Conservation (phyloP, 345 rosid genomes). For the Abelmoschus esculentus region DNA sequence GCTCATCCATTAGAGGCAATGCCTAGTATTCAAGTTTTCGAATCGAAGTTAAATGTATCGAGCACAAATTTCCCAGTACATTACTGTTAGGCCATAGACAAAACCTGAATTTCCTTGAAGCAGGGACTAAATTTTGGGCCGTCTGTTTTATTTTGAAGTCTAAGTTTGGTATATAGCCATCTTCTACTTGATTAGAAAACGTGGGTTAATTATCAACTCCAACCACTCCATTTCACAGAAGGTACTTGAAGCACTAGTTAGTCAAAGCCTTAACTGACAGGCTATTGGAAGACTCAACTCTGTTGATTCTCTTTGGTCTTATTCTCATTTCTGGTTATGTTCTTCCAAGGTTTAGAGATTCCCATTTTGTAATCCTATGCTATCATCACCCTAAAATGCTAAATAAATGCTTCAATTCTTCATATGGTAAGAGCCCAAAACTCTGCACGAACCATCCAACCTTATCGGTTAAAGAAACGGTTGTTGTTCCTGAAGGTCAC, state of each 20-base stretch:
- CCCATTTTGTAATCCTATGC: constrained; percentile 19
- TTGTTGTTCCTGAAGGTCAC: too few relatives aligned
- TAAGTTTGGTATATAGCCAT: background rate
- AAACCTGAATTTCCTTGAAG: background rate
- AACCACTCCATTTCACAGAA: too few relatives aligned
- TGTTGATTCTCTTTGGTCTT: constrained; percentile 15
- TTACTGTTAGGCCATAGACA: background rate
- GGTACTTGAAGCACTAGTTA: too few relatives aligned
- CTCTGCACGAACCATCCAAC: too few relatives aligned
- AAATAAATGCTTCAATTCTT: constrained; percentile 23
- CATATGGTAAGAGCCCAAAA: constrained; percentile 47
- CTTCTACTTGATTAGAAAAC: background rate
- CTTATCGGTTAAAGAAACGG: too few relatives aligned
- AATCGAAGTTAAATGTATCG: background rate
- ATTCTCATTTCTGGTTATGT: constrained; percentile 24
- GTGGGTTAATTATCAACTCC: background rate
- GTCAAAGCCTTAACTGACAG: constrained; percentile 19
- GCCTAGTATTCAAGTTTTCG: background rate
- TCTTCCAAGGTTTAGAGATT: constrained; percentile 23
- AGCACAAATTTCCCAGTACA: background rate
- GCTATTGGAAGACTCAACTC: constrained; percentile 23
- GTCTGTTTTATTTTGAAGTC: background rate
- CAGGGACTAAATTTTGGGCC: background rate
- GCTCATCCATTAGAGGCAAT: background rate
- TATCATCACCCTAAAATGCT: constrained; percentile 17